Conservation (phyloP, 345 rosid genomes). For the Eucalyptus paniculata region DNA sequence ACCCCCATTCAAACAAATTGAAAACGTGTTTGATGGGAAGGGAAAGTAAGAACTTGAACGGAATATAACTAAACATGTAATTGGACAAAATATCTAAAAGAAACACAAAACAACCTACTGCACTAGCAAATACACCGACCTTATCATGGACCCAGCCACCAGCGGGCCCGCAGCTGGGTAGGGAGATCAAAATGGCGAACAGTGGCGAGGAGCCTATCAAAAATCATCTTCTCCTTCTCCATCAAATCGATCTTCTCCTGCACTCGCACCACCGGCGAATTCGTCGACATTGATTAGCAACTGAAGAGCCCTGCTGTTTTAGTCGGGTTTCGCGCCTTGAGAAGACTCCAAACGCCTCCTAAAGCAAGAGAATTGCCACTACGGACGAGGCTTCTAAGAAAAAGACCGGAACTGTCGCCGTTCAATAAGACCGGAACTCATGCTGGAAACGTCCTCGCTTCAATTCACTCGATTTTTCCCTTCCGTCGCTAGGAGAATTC, state of each 20-base stretch:
- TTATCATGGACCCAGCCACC: conserved; percentile 99
- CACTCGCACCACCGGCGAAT: conserved; percentile 13
- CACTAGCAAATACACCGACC: conserved; percentile 9
- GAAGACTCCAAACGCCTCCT: background rate
- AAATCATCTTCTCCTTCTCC: conserved; percentile 49
- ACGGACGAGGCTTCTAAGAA: background rate
- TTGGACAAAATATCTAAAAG: no score
- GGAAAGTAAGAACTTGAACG: no score
- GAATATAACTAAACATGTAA: no score
- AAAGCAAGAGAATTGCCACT: background rate
- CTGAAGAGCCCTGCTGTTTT: background rate
- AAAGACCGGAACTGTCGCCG: no score
- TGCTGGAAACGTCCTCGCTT: no score
- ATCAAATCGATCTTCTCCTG: conserved; percentile 52
- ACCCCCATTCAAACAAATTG: background rate
- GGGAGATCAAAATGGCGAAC: conserved; percentile 48
- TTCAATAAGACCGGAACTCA: no score
- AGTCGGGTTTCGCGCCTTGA: background rate
- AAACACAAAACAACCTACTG: background rate
- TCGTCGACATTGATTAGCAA: conserved; percentile 13
- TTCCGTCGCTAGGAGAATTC: background rate
- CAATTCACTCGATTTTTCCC: no score
- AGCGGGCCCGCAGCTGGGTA: conserved; percentile 73
- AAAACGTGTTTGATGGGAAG: no score
- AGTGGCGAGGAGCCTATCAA: conserved; percentile 61